Conservation (phyloP, 805 yeast species). For the Yarrowia sp. region DNA sequence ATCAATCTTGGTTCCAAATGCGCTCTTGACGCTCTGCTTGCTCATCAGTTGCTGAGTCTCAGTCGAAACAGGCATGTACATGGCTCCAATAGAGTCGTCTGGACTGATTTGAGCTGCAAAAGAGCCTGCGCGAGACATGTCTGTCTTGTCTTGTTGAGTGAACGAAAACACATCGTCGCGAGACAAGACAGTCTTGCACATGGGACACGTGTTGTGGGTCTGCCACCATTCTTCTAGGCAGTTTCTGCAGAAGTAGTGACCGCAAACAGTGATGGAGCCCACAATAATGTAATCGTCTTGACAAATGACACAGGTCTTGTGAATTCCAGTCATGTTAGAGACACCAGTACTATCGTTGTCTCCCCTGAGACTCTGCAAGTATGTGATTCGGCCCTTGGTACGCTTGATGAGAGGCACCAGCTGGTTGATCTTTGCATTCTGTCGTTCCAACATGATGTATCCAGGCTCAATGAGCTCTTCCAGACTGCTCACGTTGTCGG, state of each 20-base stretch:
- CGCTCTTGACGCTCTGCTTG: conserved; percentile 39
- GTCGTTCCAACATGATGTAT: conserved; percentile 32
- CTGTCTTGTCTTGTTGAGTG: conserved; percentile 43
- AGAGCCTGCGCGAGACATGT: conserved; percentile 1
- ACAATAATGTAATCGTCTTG: conserved; percentile 56
- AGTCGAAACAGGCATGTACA: conserved; percentile 42
- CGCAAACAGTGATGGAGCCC: conserved; percentile 86
- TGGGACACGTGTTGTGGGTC: conserved; percentile 64
- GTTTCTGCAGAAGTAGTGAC: conserved; percentile 83
- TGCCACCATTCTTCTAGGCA: conserved; percentile 76
- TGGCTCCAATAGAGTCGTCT: conserved; percentile 22
- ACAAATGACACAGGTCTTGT: conserved; percentile 72
- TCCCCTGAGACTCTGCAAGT: conserved; percentile 46
- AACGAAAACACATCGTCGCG: conserved; percentile 63
- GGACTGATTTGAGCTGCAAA: conserved; percentile 27
- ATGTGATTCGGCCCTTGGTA: conserved; percentile 41
- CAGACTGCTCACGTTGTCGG: conserved; percentile 71
- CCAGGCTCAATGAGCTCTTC: conserved; percentile 39
- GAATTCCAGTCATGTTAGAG: conserved; percentile 39
- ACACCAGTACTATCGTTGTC: conserved; percentile 32
- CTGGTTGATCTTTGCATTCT: conserved; percentile 27
- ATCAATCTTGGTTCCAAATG: conserved; percentile 85
- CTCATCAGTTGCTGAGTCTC: conserved; percentile 30
- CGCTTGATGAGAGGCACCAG: neutral
- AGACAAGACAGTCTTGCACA: conserved; percentile 62